Evolutionary conservation across 1,139 yeast species (phyloP), one percentile per base, ranked within the genome.

Genomic region (Meyerozyma athensensis): DNA sequence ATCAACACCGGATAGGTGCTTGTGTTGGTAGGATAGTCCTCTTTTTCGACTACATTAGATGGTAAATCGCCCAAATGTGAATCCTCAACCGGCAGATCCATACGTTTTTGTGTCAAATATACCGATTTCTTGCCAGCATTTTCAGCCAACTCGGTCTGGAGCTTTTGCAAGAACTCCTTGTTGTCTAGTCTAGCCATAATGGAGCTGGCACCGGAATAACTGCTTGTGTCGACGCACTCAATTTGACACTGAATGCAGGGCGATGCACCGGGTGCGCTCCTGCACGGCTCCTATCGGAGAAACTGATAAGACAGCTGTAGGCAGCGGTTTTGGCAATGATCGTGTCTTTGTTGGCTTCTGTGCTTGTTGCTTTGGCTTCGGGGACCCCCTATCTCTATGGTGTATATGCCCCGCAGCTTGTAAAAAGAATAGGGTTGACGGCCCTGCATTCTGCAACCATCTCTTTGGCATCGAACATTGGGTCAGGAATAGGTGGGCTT

Each of bases 351-450:
- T 39, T 40, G 22, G 52, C 52, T 14, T 54, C 64, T 10, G 52
- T 67, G n/a, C 53, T 67, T 30, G 63, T 69, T 22, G 58, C 71
- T 1, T 45, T 70, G 34, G 74, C 68, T 1, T 56, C 87, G 3
- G 90, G 92, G 1, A 81, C 90, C 1, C 85, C 86, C 0, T 83
- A 82, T 51, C 61, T 81, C 17, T 84, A 79, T 52, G 85, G 90
- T 1, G 77, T 78, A 10, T 84, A 79, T 53, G 78, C 86, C 2
- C 90, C 90, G 2, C 89, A 83, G 52, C 59, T 83, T 44, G 69
- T 81, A 23, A 63, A 67, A 28, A 62, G 68, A 44, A 75, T 83
- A 26, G 73, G 78, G 0, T 64, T 83, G 23, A 72, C 81, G 0
- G 72, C 83, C 0, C 64, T 77, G 0, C 77, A 77, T 44, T 75